phyloP scores from a whole-genome alignment of 768 basidiomycete species.

The Piloderma croceum region DNA sequence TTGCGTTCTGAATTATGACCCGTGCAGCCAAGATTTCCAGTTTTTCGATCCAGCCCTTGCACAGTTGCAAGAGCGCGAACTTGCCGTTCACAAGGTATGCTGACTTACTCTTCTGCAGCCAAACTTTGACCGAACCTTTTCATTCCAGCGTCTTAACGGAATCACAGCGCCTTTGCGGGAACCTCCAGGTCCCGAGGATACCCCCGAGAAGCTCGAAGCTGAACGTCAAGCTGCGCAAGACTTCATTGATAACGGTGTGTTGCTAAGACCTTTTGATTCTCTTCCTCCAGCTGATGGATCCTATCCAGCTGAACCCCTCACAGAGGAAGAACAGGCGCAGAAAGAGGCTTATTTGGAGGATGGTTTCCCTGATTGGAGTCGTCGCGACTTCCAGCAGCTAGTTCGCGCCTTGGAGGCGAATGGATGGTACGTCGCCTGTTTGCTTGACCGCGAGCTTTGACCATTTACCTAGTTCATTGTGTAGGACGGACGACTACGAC shows the following conservation, averaged over 20 bases:
- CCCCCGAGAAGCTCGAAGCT: conserved; percentile 78
- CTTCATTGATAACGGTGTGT: conserved; percentile 76
- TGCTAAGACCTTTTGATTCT: conserved; percentile 1
- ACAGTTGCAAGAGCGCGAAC: conserved; percentile 81
- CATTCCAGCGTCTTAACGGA: conserved; percentile 53
- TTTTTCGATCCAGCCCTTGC: conserved; percentile 84
- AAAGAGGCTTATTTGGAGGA: conserved; percentile 74
- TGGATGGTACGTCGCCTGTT: conserved; percentile 57
- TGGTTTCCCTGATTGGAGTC: conserved; percentile 89
- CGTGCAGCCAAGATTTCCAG: conserved; percentile 84
- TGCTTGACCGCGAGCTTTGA: neutral
- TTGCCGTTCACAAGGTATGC: conserved; percentile 70
- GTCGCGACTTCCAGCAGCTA: conserved; percentile 91
- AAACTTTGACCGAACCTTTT: conserved; percentile 3
- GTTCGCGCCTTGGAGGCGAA: conserved; percentile 71
- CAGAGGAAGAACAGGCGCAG: conserved; percentile 76
- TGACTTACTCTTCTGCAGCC: neutral
- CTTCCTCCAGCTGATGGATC: neutral
- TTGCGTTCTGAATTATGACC: conserved; percentile 5
- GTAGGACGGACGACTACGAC: conserved; percentile 59
- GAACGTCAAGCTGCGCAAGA: conserved; percentile 77
- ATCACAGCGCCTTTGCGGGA: conserved; percentile 64
- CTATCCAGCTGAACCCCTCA: conserved; percentile 74
- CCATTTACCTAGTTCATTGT: neutral
- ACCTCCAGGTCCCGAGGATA: conserved; percentile 63